Base-by-base conservation (phyloP, 2,329 filamentous ascomycete genomes). In the Didymella pomorum region DNA sequence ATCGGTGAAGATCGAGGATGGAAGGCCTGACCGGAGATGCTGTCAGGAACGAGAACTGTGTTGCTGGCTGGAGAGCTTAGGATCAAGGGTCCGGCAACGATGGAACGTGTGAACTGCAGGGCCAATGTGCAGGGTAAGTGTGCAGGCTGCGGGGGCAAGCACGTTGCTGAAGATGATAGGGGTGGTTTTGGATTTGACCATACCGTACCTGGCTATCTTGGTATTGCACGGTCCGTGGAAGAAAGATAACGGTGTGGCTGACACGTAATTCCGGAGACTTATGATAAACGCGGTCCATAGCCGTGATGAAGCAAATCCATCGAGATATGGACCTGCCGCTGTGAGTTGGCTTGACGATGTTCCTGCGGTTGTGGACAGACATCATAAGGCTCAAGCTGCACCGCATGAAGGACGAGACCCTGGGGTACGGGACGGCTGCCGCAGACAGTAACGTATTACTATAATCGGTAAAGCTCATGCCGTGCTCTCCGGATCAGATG, bases 161-260 rank as follows among this genome's bases (percentile, higher is more conserved):
- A 42, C 25, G 45, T 29, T 51, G 51, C 51, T 46, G 33, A 21
- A 33, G 9, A 16, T 28, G 41, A 58, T 33, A 50, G 56, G 56
- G 56, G 49, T 52, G n/a, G n/a, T 20, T 23, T 49, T 26, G 55
- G 45, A 28, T 25, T 18, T 14, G 51, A 49, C 56, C 31, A 56
- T 50, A 39, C 53, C 48, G 29, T 48, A 21, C 46, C 31, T 43
- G 55, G 52, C 33, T 39, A 37, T 51, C 42, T 54, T 58, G 42
- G 54, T 29, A 48, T 42, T 35, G 39, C 35, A 56, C 54, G 58
- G 52, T 33, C 51, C 57, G 49, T 53, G 33, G 14, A 18, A 16
- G 20, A 56, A 26, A 62, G 64, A 67, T 65, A 65, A 65, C 62
- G 60, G 62, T 21, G 44, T 60, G 52, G 60, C 55, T 61, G 53